A percentile compares a stretch with the other conserved stretches of the same genome.
Evolutionary conservation across 495 filamentous ascomycete species (phyloP).

Genomic region (Penicillium alfredii): DNA sequence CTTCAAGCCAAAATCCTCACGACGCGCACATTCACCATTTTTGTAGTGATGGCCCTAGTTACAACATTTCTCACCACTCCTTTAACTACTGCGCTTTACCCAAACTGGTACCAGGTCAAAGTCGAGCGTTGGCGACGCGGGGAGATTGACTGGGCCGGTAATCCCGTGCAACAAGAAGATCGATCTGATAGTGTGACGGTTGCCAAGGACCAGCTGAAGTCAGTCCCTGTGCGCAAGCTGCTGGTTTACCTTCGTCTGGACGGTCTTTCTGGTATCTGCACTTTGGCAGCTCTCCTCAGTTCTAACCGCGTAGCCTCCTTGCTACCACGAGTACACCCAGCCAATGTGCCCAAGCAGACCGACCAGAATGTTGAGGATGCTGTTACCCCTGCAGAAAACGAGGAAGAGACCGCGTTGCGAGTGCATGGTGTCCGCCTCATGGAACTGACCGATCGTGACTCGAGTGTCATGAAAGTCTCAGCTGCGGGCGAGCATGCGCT

Average conservation of each 20-base stretch:
- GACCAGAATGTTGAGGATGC: constrained; percentile 29
- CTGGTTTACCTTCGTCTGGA: constrained; percentile 78
- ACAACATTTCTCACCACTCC: constrained; percentile 92
- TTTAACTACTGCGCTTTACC: constrained; percentile 70
- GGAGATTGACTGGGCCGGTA: constrained; percentile 91
- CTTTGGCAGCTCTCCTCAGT: constrained; percentile 69
- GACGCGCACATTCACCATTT: constrained; percentile 87
- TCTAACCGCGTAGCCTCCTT: constrained; percentile 16
- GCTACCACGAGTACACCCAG: constrained; percentile 44
- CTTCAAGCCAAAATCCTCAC: constrained; percentile 87
- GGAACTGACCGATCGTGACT: constrained; percentile 87
- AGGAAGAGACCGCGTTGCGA: constrained; percentile 49
- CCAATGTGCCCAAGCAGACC: constrained; percentile 25
- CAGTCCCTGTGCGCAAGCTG: constrained; percentile 39
- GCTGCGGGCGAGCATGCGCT: constrained; percentile 70
- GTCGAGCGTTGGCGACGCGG: constrained; percentile 84
- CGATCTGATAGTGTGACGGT: constrained; percentile 30
- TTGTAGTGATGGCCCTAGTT: constrained; percentile 93
- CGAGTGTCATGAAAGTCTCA: constrained; percentile 90
- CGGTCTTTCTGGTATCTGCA: constrained; percentile 79
- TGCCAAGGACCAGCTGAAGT: constrained; percentile 41
- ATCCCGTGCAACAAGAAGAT: constrained; percentile 39
- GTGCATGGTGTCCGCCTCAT: constrained; percentile 83
- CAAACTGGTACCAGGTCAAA: constrained; percentile 86
- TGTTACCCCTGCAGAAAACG: constrained; percentile 9